Evolutionary conservation across 2,329 filamentous ascomycete genomes (phyloP).

Genomic region (Ceratocystis ficicola): DNA sequence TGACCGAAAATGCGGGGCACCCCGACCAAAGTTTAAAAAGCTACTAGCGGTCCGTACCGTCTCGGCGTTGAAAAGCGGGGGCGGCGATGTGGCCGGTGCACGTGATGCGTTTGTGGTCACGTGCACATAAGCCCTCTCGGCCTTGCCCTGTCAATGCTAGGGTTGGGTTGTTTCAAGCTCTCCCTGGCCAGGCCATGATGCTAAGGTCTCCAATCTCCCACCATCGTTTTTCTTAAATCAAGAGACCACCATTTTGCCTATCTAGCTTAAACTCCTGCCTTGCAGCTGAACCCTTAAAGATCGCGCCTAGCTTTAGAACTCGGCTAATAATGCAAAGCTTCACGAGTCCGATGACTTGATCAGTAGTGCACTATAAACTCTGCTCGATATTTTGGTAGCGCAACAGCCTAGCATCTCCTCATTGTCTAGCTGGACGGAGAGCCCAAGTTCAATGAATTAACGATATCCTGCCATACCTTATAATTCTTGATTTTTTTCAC

Average conservation of each 20-base stretch:
- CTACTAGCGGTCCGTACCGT: neutral
- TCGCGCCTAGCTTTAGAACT: neutral
- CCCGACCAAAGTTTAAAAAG: neutral
- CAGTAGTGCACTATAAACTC: conserved; percentile 3
- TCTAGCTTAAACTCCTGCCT: neutral
- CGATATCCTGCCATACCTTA: neutral
- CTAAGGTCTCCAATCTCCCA: neutral
- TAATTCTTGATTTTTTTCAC: neutral
- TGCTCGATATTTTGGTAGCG: neutral
- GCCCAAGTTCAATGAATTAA: neutral
- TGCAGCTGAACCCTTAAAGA: neutral
- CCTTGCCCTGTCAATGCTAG: neutral
- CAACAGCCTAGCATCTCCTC: neutral
- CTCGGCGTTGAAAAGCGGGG: neutral
- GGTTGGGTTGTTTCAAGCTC: too few relatives aligned
- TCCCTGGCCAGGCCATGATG: too few relatives aligned
- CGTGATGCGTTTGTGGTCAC: neutral
- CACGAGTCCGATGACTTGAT: conserved; percentile 5
- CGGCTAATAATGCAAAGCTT: neutral
- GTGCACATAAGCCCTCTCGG: neutral
- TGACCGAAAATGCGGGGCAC: neutral
- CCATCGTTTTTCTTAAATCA: neutral
- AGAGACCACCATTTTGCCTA: neutral
- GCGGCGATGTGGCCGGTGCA: neutral
- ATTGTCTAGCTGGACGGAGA: neutral